These are phyloP conservation scores for Kernera saxatilis DNA, from an alignment of 345 rosid genomes.

Conservation along the genomic window DNA sequence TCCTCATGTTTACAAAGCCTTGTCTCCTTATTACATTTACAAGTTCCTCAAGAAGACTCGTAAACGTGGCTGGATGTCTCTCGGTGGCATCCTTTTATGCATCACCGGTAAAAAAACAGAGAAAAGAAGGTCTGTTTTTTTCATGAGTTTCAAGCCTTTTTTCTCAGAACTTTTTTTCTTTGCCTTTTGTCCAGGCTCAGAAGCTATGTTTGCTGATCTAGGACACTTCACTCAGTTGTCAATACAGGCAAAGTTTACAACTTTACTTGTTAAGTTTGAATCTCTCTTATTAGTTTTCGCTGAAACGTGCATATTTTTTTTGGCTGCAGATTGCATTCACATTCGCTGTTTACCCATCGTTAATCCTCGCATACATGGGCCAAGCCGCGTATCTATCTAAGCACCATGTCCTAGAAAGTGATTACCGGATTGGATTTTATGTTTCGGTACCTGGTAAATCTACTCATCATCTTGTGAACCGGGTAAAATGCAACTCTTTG, in stretches of 20 bases:
- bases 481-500: not conserved
- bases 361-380: slow-evolving; percentile 98
- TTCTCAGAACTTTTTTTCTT: not conserved
- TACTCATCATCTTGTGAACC: slow-evolving; percentile 6
- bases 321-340: slow-evolving; percentile 84
- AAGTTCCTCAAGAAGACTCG: slow-evolving; percentile 84
- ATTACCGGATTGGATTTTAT: slow-evolving; percentile 81
- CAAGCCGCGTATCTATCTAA: slow-evolving; percentile 92
- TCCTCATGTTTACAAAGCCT: slow-evolving; percentile 88
- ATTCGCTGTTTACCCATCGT: slow-evolving; percentile 80
- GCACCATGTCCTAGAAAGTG: slow-evolving; percentile 58
- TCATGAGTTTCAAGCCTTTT: not conserved
- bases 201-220: slow-evolving; percentile 99
- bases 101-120: slow-evolving; percentile 58
- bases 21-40: slow-evolving; percentile 88
- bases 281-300: not conserved
- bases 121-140: not conserved
- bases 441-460: slow-evolving; percentile 86
- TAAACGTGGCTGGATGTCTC: slow-evolving; percentile 98
- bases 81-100: slow-evolving; percentile 91
- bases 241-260: slow-evolving; percentile 49
- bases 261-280: not conserved
- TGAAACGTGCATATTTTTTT: not conserved
- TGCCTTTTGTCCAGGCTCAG: slow-evolving; percentile 54
- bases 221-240: slow-evolving; percentile 95